These are phyloP conservation scores for Coprinopsis strossmayeri DNA, from an alignment of 768 basidiomycete genomes.

Conservation along the genomic window DNA sequence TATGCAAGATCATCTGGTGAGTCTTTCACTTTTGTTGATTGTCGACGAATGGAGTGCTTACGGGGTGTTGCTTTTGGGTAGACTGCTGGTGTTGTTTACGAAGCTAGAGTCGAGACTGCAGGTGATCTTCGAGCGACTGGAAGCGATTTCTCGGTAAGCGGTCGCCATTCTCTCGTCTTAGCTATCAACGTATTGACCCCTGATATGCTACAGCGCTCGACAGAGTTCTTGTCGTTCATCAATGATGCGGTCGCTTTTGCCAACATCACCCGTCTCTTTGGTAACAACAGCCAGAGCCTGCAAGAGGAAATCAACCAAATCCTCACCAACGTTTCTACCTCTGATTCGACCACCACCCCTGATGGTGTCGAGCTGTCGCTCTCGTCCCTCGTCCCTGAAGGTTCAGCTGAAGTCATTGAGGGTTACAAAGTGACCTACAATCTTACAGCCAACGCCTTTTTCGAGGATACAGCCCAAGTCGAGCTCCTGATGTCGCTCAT, in stretches of 20 bases:
- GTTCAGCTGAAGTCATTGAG: conserved; percentile 36
- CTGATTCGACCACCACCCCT: not conserved
- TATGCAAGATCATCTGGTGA: conserved; percentile 46
- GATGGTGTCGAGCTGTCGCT: not conserved
- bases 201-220: conserved; percentile 17
- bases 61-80: conserved; percentile 6
- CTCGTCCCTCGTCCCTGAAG: conserved; percentile 28
- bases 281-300: conserved; percentile 14
- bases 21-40: conserved; percentile 3
- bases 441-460: conserved; percentile 30
- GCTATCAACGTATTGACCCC: not conserved
- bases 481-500: conserved; percentile 45
- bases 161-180: not conserved
- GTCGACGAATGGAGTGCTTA: not conserved
- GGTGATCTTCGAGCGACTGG: conserved; percentile 25
- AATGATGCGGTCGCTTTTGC: conserved; percentile 61
- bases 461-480: conserved; percentile 40
- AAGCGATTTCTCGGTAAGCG: conserved; percentile 24
- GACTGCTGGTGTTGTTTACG: conserved; percentile 24
- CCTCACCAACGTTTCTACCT: conserved; percentile 10
- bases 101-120: conserved; percentile 22
- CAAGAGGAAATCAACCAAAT: conserved; percentile 20
- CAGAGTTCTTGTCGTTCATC: conserved; percentile 46
- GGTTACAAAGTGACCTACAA: conserved; percentile 53
- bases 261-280: conserved; percentile 43